Evolutionary conservation across 352 stramenopile genomes (phyloP), one percentile per base, ranked within the genome.

Genomic region (Globisporangium middletonii): DNA sequence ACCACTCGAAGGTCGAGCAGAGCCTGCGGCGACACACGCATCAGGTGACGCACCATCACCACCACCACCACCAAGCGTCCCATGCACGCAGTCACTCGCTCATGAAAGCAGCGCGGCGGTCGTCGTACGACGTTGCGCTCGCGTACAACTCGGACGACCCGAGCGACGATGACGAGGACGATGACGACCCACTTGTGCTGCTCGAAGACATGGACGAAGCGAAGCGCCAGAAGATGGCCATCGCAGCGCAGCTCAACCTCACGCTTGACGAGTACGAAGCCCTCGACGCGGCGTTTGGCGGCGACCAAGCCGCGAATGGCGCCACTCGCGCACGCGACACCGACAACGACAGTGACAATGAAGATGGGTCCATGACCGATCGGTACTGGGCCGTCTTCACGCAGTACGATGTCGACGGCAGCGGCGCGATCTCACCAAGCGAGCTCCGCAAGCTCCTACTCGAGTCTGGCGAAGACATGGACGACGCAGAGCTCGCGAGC

Each of bases 321-420:
- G 33, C 33, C 33, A 38, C 33, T 7, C 42, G 45, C 26, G 63
- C 44, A 42, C 41, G 65, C 56, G 23, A 64, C 33, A 61, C 59
- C 12, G 26, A 55, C 16, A 47, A 55, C 13, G 51, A 53, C 6
- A 37, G 50, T 0, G 60, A 58, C 0, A 49, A 62, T 15, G 48
- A 42, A 9, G 65, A 59, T 1, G 50, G 23, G 26, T 71, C 59
- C 16, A 73, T 77, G 64, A 86, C 72, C 0, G 62, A 66, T 9
- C 67, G 75, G 23, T 94, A 90, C 47, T 67, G 69, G 12, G 58
- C 71, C 2, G 53, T 89, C 8, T 95, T 95, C 50, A 62, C 83
- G 8, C 65, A 80, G 55, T 93, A 82, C 57, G 86, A 95, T 57
- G 68, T 77, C n/a, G 83, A 95, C 52, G 63, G 81, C 19, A 95